A percentile compares a stretch with the other conserved stretches of the same genome.
phyloP scores from a whole-genome alignment of 306 rosid species.

The Dryas octopetala region DNA sequence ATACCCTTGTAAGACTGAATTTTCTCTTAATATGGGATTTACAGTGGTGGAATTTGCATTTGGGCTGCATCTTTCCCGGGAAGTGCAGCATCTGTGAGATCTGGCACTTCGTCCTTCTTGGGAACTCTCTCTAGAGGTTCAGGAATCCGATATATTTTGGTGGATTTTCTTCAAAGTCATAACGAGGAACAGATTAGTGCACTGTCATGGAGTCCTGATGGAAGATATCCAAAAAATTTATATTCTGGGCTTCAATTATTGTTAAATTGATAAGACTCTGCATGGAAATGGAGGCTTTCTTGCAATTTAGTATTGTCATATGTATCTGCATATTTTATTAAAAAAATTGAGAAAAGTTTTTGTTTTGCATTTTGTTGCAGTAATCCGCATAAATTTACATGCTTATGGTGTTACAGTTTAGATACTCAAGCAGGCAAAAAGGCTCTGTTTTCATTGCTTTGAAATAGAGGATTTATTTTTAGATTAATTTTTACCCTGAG shows the following conservation, averaged over 20 bases:
- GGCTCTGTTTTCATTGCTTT: not conserved
- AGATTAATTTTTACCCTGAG: not conserved
- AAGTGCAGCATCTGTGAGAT: constrained; percentile 77
- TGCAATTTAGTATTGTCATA: constrained; percentile 4
- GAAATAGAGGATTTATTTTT: not conserved
- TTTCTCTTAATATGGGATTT: constrained; percentile 24
- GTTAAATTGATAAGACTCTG: not conserved
- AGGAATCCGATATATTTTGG: constrained; percentile 72
- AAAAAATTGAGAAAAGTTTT: not conserved
- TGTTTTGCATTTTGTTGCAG: not conserved
- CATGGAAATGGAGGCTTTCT: constrained; percentile 4
- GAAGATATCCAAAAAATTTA: constrained; percentile 76
- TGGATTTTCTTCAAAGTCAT: constrained; percentile 73
- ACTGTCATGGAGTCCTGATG: constrained; percentile 94
- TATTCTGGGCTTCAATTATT: not conserved
- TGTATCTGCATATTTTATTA: not conserved
- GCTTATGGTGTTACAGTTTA: not conserved
- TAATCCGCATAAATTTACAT: not conserved
- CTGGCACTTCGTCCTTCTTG: constrained; percentile 65
- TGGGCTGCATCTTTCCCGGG: constrained; percentile 98
- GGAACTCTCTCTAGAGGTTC: constrained; percentile 86
- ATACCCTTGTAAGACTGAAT: not conserved
- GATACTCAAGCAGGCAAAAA: not conserved
- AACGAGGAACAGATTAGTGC: constrained; percentile 77
- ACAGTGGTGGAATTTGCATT: constrained; percentile 74